Base-by-base conservation (phyloP, 1,139 yeast species). In the Eremothecium gossypii region DNA sequence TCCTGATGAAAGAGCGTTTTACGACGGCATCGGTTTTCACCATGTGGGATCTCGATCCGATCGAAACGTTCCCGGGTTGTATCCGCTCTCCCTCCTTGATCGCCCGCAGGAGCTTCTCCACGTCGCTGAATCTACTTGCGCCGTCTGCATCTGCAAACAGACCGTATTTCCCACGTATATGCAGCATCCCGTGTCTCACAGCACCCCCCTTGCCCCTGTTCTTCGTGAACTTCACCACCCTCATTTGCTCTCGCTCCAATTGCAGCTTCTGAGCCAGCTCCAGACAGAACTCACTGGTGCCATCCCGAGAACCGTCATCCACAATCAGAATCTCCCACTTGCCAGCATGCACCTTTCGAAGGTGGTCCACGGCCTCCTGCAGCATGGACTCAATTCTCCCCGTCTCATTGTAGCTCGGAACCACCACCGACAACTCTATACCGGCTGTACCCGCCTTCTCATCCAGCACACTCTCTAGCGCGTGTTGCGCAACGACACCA, bases 141-240 rank as follows among this genome's bases (percentile, higher is more conserved):
- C 98, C 98, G 61, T 91, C 98, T 0, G 98, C 98, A 64, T 91
- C 98, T 4, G 96, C 97, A 69, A 91, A 91, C 12, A 91, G 70
- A 8, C 79, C 77, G 55, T 74, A 80, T 48, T 71, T 62, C 8
- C 98, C 98, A 39, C 86, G 69, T 7, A 80, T 66, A 56, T 79
- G 80, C 55, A 82, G 74, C 64, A 91, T 69, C 3, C 98, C 98
- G 61, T 91, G 97, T 12, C 95, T 79, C 0, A 93, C 98, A 0
- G 97, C 98, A 7, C 98, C 98, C 14, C 98, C 98, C 64, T 91
- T 91, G 27, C 98, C 98, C 53, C 98, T 71, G 59, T 91, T 91
- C 49, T 76, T 63, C 32, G 66, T 74, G 47, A 91, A 70, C 50
- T 73, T 74, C 27, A 86, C 71, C 33, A 86, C 89, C 49, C 89